Base-by-base conservation (phyloP, 2,329 filamentous ascomycete genomes). In the Fusarium hainanense region DNA sequence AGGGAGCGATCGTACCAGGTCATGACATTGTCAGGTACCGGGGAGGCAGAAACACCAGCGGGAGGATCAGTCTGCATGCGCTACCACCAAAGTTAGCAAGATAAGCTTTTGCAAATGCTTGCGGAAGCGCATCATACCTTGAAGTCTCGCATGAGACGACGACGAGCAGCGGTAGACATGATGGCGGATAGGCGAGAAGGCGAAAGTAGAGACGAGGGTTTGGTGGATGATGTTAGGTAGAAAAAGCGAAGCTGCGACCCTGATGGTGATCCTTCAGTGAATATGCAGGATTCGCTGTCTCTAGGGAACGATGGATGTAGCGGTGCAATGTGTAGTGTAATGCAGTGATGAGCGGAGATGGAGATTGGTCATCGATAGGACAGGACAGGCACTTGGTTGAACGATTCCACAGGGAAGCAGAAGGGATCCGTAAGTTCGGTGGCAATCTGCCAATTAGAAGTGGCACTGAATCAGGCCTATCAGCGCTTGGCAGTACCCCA, bases 11-110 rank as follows among this genome's bases (percentile, higher is more conserved):
- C 86, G 70, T 87, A 97, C 93, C 93, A 97, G 51, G 93, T 97
- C 94, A 97, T 97, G 76, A 97, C 94, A 84, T 97, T 97, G 78
- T 97, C 94, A 66, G 95, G 93, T 48, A 98, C 92, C 9, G 96
- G 96, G 55, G 94, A 98, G 18, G 96, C 96, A 71, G 95, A 98
- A 55, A 99, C 95, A 62, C 96, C 96, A 54, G 95, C 95, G 12
- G 96, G 96, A 80, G 96, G 96, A 78, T 99, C 96, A 47, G 95
- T 98, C 84, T 99, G 96, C 95, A 99, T 99, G 82, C 96, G 94
- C 94, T 97, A 78, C 57, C 27, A 34, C 16, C 21, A 28, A 37
- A 32, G 43, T 75, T 54, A 75, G 66, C 50, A 47, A 47, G 42
- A 14, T 41, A 21, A 23, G 50, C 18, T 41, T 27, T 32, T 21